Evolutionary conservation across 495 filamentous ascomycete species (phyloP).

Genomic region (Penicillium simplicissimum): DNA sequence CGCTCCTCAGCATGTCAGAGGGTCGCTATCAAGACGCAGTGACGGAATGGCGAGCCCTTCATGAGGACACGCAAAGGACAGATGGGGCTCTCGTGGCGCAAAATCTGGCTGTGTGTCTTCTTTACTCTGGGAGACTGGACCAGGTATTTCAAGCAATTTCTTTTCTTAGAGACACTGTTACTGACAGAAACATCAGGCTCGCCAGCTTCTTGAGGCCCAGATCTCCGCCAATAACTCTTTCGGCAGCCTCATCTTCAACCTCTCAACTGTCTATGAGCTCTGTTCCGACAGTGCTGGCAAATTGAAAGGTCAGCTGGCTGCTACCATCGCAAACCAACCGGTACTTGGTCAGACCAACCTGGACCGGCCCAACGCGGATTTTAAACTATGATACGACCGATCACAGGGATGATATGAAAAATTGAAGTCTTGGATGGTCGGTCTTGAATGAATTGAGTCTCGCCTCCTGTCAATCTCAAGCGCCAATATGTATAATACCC

Average conservation of each 20-base stretch:
- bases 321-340: conserved; percentile 60
- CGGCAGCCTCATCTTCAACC: conserved; percentile 79
- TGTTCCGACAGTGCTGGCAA: conserved; percentile 72
- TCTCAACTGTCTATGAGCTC: conserved; percentile 89
- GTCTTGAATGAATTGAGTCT: conserved; percentile 15
- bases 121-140: conserved; percentile 75
- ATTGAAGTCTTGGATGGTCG: background rate
- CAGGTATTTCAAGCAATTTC: conserved; percentile 54
- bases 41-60: conserved; percentile 60
- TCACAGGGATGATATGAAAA: conserved; percentile 5
- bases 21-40: conserved; percentile 67
- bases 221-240: conserved; percentile 63
- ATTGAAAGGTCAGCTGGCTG: conserved; percentile 68
- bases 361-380: conserved; percentile 72
- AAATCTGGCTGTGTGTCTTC: conserved; percentile 77
- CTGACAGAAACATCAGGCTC: conserved; percentile 43
- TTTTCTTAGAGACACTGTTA: background rate
- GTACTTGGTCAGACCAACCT: conserved; percentile 52
- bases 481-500: conserved; percentile 11
- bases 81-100: conserved; percentile 60
- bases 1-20: conserved; percentile 76
- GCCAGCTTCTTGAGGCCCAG: conserved; percentile 61
- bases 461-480: conserved; percentile 15
- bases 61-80: conserved; percentile 31
- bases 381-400: conserved; percentile 63